Base-by-base conservation (phyloP, 331 rosid species). In the Malus hybrid region DNA sequence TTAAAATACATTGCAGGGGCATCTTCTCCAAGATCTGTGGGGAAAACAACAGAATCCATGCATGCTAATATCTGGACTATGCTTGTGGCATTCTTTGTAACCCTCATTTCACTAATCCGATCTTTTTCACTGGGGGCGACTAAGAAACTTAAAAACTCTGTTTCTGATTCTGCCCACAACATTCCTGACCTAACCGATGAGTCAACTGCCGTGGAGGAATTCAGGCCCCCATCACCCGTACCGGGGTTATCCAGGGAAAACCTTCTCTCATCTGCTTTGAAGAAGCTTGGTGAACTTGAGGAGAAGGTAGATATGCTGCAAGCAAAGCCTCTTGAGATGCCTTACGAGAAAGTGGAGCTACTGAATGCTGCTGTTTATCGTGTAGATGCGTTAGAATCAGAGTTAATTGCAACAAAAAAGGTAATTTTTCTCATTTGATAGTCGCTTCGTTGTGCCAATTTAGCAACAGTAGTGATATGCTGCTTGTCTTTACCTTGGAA, bases 351-450 rank as follows among this genome's bases (percentile, higher is more conserved):
- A 88, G 98, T 78, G 57, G 97, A 90, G 82, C 85, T 93, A 65
- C 81, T 93, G 66, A 93, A 93, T 83, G 98, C 95, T 69, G 98
- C 98, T 32, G 95, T 93, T 78, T 88, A 82, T 80, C 97, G 91
- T 2, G 98, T 86, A 75, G 96, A 93, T 78, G 98, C 91, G 16
- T 81, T 91, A 84, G 97, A 91, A 83, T 94, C 97, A 12, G 97
- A 93, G 88, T 84, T 91, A 70, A 93, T 93, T 48, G 78, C 93
- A 10, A 89, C 98, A 10, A 90, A 91, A 81, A 91, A 88, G 96
- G 97, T 90, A 71, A 74, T 16, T 10, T 73, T 68, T 29, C 70
- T 22, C 44, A 31, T 56, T 50, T 76, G 13, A 63, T 80, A 48
- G 20, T 64, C 11, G 19, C 33, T 12, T 65, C 7, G 3, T 32